phyloP scores from a whole-genome alignment of 805 yeast species.

The Millerozyma acaciae region DNA sequence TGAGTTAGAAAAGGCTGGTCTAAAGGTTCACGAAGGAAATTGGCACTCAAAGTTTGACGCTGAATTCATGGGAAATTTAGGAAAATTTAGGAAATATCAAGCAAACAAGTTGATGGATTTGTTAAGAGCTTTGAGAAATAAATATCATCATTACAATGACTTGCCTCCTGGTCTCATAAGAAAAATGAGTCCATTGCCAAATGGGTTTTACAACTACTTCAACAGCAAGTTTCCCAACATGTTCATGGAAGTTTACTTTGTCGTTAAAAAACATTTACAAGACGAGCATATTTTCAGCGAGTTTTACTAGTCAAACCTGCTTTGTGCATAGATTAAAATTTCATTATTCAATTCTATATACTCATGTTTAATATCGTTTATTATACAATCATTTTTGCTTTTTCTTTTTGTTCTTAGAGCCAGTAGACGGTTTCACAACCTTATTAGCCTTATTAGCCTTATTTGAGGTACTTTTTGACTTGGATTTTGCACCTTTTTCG shows the following conservation, averaged over 20 bases:
- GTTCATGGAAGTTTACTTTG: constrained; percentile 67
- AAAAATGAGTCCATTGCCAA: constrained; percentile 76
- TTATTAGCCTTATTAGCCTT: constrained; percentile 2
- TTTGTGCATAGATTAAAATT: not conserved
- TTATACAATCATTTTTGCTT: not conserved
- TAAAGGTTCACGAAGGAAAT: constrained; percentile 51
- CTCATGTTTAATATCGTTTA: constrained; percentile 2
- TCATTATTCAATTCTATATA: constrained; percentile 1
- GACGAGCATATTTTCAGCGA: constrained; percentile 58
- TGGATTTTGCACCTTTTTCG: too few species aligned
- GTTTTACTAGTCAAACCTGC: constrained; percentile 20
- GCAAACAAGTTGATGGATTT: constrained; percentile 77
- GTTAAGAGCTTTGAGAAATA: constrained; percentile 84
- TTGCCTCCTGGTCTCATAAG: constrained; percentile 62
- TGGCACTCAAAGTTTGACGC: constrained; percentile 77
- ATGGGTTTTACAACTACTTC: constrained; percentile 80
- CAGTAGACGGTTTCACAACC: constrained; percentile 3
- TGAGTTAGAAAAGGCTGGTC: constrained; percentile 51
- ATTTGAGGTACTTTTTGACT: not conserved
- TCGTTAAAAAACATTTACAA: constrained; percentile 53
- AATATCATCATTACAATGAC: constrained; percentile 92
- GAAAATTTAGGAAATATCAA: constrained; percentile 86
- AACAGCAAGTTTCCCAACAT: constrained; percentile 71
- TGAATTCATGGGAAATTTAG: constrained; percentile 76
- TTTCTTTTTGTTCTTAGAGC: constrained; percentile 2